Evolutionary conservation across 129 eudicot genomes (phyloP), one percentile per base, ranked within the genome.

Genomic region (Flaveria brownii): DNA sequence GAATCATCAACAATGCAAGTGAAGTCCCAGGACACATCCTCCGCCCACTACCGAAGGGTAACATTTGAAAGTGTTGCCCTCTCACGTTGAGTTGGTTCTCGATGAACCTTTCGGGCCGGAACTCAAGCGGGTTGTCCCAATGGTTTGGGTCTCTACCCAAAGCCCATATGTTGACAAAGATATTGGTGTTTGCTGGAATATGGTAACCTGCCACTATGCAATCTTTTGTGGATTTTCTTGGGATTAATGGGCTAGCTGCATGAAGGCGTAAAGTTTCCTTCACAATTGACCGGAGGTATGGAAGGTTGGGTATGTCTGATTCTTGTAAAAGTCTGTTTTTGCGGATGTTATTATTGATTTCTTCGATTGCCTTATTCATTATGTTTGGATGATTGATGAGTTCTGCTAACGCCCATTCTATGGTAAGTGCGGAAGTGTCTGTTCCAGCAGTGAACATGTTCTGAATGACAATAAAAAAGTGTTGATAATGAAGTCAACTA

Each of bases 21-120:
- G 74, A 60, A 26, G 73, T 77, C n/a, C 86, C 86, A 25, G 86
- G 80, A 30, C 86, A 83, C 30, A 67, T 70, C 43, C 86, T 78
- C 26, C 81, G 69, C 42, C 86, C 86, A 10, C 78, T 64, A 16
- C 84, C 87, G 64, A 83, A 79, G 6, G 87, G 87, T 11, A 83
- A 16, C 63, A 49, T 61, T 2, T 55, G 55, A 55, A 69, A 74
- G n/a, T 71, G 72, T 20, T 78, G 87, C 18, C 87, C 81, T 18
- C 78, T 46, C 17, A 54, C 63, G 12, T 79, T 79, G 12, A 45
- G 0, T 1, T 54, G 45, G 26, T 52, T 55, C 1, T 13, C 72
- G 0, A 25, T 5, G 12, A 72, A 78, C 49, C 86, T 67, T 25
- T 78, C 82, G 0, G 83, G 86, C 16, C 45, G 17, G 51, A 82